Base-by-base conservation (phyloP, 2,329 filamentous ascomycete species). In the Thelonectria discophora region DNA sequence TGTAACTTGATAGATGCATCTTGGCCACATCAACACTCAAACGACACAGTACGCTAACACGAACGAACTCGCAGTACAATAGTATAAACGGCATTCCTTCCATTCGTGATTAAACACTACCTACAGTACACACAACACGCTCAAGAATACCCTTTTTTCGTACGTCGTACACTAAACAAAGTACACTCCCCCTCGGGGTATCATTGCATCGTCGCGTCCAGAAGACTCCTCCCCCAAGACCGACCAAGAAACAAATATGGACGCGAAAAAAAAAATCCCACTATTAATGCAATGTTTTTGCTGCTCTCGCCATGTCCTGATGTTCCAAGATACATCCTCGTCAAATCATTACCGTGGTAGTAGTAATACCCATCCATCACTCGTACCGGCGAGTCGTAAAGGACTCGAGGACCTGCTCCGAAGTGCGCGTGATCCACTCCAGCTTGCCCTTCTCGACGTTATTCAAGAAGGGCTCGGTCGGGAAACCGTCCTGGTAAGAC, bases 391-490 rank as follows among this genome's bases (percentile, higher is more conserved):
- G 71, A 17, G 68, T 66, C 27, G 68, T 69, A 64, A 76, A 77
- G 4, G 71, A 71, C 45, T 73, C 72, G 21, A 79, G 71, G 55
- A 79, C 74, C 47, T 75, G 72, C 49, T 77, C 70, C 4, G 77
- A 76, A 5, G 75, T 75, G 37, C 70, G 67, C 27, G 78, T 69
- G 59, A 79, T 76, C 76, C 77, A 78, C 42, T 79, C 77, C 43
- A 79, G 72, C 72, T 79, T 79, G 54, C 60, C 67, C 65, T 74
- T 72, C 55, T 79, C 77, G 5, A 79, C 68, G 52, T 74, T 77
- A 57, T 71, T 72, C 50, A 79, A 68, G 75, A 77, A 79, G 9
- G 77, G 77, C 45, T 79, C 77, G 2, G 76, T 76, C 1, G 77
- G 76, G 67, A 76, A 79, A 15, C 72, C 74, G 21, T 76, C 76